These are phyloP conservation scores for Beauveria bassiana DNA, from an alignment of 2,329 filamentous ascomycete genomes.

Conservation along the genomic window DNA sequence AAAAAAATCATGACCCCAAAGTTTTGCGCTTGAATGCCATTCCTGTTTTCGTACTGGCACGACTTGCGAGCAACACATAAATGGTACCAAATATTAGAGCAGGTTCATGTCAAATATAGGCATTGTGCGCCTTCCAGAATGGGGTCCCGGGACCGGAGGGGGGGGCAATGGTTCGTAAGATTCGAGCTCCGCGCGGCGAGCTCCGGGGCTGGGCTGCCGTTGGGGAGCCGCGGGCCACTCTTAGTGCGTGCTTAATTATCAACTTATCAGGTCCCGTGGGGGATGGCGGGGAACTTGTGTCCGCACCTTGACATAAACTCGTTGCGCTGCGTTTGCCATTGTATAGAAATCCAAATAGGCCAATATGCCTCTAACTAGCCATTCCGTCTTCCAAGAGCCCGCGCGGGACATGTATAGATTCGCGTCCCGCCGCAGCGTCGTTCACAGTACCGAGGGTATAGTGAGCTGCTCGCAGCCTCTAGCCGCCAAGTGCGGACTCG, in stretches of 20 bases:
- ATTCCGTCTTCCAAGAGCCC: conserved; percentile 38
- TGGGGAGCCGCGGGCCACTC: neutral
- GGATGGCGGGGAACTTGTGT: neutral
- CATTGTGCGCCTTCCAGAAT: neutral
- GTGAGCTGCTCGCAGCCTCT: conserved; percentile 85
- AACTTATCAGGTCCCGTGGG: neutral
- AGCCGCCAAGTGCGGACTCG: conserved; percentile 79
- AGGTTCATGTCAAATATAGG: neutral
- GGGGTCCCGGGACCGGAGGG: neutral
- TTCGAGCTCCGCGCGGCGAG: neutral
- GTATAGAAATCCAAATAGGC: neutral
- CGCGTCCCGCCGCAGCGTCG: conserved; percentile 77
- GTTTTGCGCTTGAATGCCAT: no score
- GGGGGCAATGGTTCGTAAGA: neutral
- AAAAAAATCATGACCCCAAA: no score
- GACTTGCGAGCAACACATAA: no score
- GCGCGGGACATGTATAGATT: conserved; percentile 53
- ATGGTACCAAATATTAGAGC: neutral
- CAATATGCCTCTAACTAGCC: conserved; percentile 40
- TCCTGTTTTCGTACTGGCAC: no score
- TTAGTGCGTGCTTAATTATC: neutral
- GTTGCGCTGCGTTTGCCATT: no score
- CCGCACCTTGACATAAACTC: neutral
- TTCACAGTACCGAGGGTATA: conserved; percentile 88
- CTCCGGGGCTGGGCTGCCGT: neutral